phyloP scores from a whole-genome alignment of 306 rosid species.

The Cercis canadensis region DNA sequence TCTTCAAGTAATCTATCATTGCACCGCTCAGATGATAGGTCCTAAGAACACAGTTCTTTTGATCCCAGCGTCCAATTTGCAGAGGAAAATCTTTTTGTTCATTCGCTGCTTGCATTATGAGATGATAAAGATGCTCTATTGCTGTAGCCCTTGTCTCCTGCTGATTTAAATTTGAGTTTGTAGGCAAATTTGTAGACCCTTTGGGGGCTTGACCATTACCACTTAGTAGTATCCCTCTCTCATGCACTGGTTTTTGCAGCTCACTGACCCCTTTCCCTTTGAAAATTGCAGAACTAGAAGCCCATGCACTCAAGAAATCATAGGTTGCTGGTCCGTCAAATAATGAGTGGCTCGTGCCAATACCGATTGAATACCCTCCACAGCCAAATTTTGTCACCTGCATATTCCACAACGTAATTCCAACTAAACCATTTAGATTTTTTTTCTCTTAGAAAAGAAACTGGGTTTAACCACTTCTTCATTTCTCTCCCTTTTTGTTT shows the following conservation, averaged over 20 bases:
- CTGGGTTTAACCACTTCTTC: not conserved
- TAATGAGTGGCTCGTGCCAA: constrained; percentile 76
- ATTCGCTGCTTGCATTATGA: constrained; percentile 62
- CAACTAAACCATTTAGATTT: not conserved
- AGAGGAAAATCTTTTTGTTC: constrained; percentile 14
- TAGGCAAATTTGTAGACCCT: constrained; percentile 24
- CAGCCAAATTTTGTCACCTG: constrained; percentile 84
- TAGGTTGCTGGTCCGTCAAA: constrained; percentile 81
- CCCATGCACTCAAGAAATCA: constrained; percentile 73
- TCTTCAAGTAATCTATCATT: constrained; percentile 58
- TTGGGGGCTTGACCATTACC: constrained; percentile 4
- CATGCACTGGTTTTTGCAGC: constrained; percentile 65
- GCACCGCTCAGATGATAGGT: constrained; percentile 58
- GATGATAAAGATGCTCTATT: constrained; percentile 64
- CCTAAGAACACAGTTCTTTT: constrained; percentile 49
- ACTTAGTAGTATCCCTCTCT: constrained; percentile 53
- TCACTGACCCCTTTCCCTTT: constrained; percentile 32
- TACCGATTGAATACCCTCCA: constrained; percentile 77
- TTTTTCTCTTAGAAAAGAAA: not conserved
- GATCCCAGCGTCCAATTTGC: constrained; percentile 27
- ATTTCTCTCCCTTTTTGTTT: not conserved
- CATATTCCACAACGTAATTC: constrained; percentile 2
- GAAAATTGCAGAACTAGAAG: constrained; percentile 56
- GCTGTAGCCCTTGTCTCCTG: constrained; percentile 49
- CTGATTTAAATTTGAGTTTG: constrained; percentile 21